A percentile compares a stretch with the other conserved stretches of the same genome.
These are phyloP conservation scores for Xanthoconium stramineum DNA, from an alignment of 768 basidiomycete species.

Conservation along the genomic window DNA sequence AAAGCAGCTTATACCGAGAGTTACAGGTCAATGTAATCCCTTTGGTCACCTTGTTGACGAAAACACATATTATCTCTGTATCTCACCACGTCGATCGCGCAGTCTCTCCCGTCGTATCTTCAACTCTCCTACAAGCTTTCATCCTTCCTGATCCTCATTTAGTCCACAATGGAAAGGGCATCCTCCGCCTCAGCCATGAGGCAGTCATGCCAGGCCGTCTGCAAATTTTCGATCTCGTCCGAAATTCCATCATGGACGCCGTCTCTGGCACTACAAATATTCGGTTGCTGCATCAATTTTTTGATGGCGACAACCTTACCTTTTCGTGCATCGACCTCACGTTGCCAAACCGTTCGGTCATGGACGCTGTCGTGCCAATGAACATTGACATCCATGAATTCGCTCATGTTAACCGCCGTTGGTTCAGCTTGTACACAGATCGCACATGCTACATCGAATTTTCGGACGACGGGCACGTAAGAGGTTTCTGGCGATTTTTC, in stretches of 20 bases:
- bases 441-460: background rate
- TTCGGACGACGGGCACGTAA: slow-evolving; percentile 1
- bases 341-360: background rate
- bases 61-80: background rate
- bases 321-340: background rate
- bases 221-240: background rate
- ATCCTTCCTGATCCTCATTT: background rate
- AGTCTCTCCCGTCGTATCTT: background rate
- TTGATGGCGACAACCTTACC: background rate
- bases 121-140: background rate
- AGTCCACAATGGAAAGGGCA: no score
- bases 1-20: no score
- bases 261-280: background rate
- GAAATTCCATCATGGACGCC: background rate
- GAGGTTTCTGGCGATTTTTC: background rate
- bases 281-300: background rate
- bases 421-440: no score
- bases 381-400: background rate
- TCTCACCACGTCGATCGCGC: background rate
- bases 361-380: background rate
- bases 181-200: background rate
- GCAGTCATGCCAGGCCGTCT: background rate
- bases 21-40: no score
- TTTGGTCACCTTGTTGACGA: background rate
- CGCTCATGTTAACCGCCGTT: background rate